Base-by-base conservation (phyloP, 495 filamentous ascomycete species). In the Penicillium diatomitis region DNA sequence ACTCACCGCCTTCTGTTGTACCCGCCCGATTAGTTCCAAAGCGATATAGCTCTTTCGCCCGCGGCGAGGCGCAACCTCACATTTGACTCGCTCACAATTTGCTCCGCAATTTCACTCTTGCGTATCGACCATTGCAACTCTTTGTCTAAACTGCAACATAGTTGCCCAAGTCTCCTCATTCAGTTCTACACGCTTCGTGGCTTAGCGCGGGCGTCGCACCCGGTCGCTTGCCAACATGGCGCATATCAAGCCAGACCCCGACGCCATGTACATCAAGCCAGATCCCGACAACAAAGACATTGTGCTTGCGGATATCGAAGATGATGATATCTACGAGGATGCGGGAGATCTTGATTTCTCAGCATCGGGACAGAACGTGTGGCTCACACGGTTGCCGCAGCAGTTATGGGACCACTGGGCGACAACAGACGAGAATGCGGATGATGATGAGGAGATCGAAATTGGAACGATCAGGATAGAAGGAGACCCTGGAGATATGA, bases 301-400 rank as follows among this genome's bases (percentile, higher is more conserved):
- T 6, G 74, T 83, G 32, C 79, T 86, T 31, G 73, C 71, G 28
- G 74, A 72, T 41, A 68, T 85, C 36, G 79, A 81, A 31, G 84
- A 89, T 41, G 83, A 90, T 28, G 87, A 88, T 55, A 71, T 87
- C 49, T 88, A 88, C 51, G 90, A 96, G 65, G 90, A 96, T 64
- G 85, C 87, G 4, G 87, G 87, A 44, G 90, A 96, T 54, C 72
- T 95, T 32, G 82, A 87, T 37, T 91, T 95, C 50, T 75, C 77
- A 44, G 71, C 78, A 40, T 69, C 75, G 6, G 67, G 65, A 11
- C 70, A 75, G 43, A 71, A 70, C 47, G 69, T 88, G 39, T 94
- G 84, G 72, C 72, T 96, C 28, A 81, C 85, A 20, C 81, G 86
- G 44, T 71, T 95, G 5, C 89, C 90, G 3, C 77, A 81, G 48